Evolutionary conservation across 352 stramenopile genomes (phyloP).

Genomic region (Globisporangium cylindrosporum): DNA sequence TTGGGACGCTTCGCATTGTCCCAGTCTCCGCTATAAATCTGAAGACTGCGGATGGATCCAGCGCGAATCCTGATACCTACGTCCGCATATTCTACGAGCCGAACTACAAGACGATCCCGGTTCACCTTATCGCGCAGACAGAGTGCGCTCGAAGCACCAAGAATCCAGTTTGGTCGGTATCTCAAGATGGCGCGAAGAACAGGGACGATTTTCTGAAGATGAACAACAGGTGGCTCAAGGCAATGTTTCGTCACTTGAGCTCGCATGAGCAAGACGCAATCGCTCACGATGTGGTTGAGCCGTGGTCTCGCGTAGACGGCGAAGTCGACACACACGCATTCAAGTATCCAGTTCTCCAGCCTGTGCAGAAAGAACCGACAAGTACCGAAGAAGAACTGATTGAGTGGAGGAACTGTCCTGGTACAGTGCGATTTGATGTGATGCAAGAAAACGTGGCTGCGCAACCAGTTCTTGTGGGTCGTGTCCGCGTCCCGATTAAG

Average conservation of each 20-base stretch:
- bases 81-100: conserved; percentile 38
- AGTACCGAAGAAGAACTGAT: too few species aligned
- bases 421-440: conserved; percentile 33
- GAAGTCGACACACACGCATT: conserved; percentile 28
- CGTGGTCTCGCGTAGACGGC: conserved; percentile 23
- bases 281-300: conserved; percentile 31
- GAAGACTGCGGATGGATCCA: conserved; percentile 3
- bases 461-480: conserved; percentile 19
- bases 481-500: conserved; percentile 26
- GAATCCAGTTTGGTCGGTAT: conserved; percentile 22
- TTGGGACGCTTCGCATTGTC: conserved; percentile 31
- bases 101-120: conserved; percentile 36
- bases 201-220: conserved; percentile 20
- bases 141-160: conserved; percentile 18
- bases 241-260: conserved; percentile 22
- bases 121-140: conserved; percentile 30
- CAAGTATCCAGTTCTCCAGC: conserved; percentile 31
- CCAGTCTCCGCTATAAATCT: conserved; percentile 15
- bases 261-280: conserved; percentile 22
- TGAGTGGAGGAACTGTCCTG: conserved; percentile 6
- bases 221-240: conserved; percentile 27
- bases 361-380: conserved; percentile 15
- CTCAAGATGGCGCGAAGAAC: conserved; percentile 11
- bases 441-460: conserved; percentile 22
- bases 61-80: conserved; percentile 18